Evolutionary conservation across 257 asterid genomes (phyloP), one percentile per base, ranked within the genome.

Genomic region (Gardenia jasminoides): DNA sequence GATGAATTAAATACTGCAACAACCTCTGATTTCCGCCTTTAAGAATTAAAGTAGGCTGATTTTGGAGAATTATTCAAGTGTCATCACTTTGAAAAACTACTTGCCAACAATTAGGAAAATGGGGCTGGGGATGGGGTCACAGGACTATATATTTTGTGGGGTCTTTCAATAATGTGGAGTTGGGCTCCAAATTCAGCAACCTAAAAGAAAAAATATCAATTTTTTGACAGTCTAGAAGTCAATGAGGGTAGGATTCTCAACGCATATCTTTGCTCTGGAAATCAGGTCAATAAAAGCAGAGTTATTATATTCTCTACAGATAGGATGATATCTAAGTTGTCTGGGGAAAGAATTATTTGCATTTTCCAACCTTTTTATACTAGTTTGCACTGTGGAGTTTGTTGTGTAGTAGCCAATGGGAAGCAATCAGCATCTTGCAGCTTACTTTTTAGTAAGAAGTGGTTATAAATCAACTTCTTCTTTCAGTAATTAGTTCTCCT

Each of bases 171-270:
- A 71, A 67, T 71, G 74, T 43, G 71, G 54, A 78, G 46, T 33
- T 28, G 70, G 78, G 74, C 82, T 70, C 72, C 79, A 67, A 36
- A 79, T 75, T 24, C 79, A 78, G 59, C 72, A 47, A 78, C 65
- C 36, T n/a, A 73, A 77, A 28, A 15, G 78, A 77, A 74, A 70
- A 24, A 64, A 52, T 77, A 83, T 81, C 52, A 4, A 77, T 78
- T 69, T 58, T 61, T 43, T 84, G 80, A 43, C 78, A 65, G 77
- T 56, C 78, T 46, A 86, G 72, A 83, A 88, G 94, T 83, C 92
- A 84, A 78, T 46, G 61, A 41, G 43, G 70, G 24, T 84, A 83
- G 83, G 92, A 88, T 91, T 88, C 88, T 69, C 78, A 31, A 54
- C 67, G 65, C 64, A 81, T 78, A 81, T 83, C 83, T 80, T 76